Percentiles rank a stretch among this genome's conserved stretches.
phyloP scores from a whole-genome alignment of 768 basidiomycete genomes.

The Lentinula sp. region DNA sequence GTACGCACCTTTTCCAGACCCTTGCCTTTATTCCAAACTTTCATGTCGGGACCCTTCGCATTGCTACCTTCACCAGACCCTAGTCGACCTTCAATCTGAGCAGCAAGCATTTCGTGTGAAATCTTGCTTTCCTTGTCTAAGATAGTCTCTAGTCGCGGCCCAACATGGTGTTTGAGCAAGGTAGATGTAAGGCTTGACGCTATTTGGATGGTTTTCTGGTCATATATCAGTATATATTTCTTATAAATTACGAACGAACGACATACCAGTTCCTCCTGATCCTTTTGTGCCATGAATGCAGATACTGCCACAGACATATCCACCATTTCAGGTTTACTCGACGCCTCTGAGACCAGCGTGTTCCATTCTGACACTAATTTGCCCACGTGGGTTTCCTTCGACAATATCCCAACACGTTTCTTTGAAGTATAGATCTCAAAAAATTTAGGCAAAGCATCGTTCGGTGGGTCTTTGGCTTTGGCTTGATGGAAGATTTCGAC shows the following conservation, averaged over 20 bases:
- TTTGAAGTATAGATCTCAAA: slow-evolving; percentile 53
- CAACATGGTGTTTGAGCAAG: slow-evolving; percentile 79
- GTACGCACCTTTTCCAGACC: slow-evolving; percentile 65
- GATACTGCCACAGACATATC: slow-evolving; percentile 79
- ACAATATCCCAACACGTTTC: slow-evolving; percentile 65
- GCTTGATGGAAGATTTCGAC: slow-evolving; percentile 77
- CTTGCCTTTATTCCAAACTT: slow-evolving; percentile 81
- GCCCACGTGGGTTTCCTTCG: slow-evolving; percentile 81
- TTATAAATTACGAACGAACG: not conserved
- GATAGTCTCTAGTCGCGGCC: slow-evolving; percentile 82
- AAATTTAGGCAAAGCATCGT: slow-evolving; percentile 69
- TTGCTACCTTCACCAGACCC: slow-evolving; percentile 77
- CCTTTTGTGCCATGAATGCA: slow-evolving; percentile 79
- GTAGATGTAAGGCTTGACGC: slow-evolving; percentile 82
- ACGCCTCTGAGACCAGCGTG: slow-evolving; percentile 45
- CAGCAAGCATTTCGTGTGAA: slow-evolving; percentile 79
- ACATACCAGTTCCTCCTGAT: slow-evolving; percentile 82
- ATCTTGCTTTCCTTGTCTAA: slow-evolving; percentile 90
- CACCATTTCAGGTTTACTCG: slow-evolving; percentile 62
- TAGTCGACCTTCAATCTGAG: slow-evolving; percentile 81
- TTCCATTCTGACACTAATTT: slow-evolving; percentile 89
- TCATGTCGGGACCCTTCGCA: slow-evolving; percentile 86
- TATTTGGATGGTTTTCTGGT: slow-evolving; percentile 70
- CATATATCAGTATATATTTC: slow-evolving; percentile 8
- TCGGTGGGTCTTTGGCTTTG: slow-evolving; percentile 72